Evolutionary conservation across 352 stramenopile species (phyloP).

Genomic region (Pythium vanterpoolii): DNA sequence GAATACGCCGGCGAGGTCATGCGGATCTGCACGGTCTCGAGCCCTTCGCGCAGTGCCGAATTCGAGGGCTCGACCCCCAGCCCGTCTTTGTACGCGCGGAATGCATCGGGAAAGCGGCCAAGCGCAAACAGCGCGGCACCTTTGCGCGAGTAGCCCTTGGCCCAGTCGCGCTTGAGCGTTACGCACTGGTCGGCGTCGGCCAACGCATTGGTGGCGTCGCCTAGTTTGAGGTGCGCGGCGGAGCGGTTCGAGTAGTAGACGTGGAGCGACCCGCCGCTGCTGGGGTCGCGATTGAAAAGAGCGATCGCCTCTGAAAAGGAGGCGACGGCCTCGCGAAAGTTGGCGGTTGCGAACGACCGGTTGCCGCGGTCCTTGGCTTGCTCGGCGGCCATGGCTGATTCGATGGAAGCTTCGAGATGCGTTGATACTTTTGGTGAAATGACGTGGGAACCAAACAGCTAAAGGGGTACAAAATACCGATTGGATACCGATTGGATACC

Average conservation of each 20-base stretch:
- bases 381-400: slow-evolving; percentile 59
- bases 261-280: slow-evolving; percentile 25
- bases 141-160: slow-evolving; percentile 87
- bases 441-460: background rate
- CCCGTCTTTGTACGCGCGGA: slow-evolving; percentile 76
- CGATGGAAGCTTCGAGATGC: slow-evolving; percentile 13
- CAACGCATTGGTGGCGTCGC: slow-evolving; percentile 60
- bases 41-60: slow-evolving; percentile 61
- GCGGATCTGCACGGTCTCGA: slow-evolving; percentile 56
- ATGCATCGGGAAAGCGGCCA: slow-evolving; percentile 63
- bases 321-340: slow-evolving; percentile 63
- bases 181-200: slow-evolving; percentile 82
- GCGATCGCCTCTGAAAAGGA: slow-evolving; percentile 80
- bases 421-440: background rate
- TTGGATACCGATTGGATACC: background rate
- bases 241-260: slow-evolving; percentile 87
- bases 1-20: slow-evolving; percentile 28
- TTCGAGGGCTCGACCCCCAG: slow-evolving; percentile 61
- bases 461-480: background rate
- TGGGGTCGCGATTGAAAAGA: slow-evolving; percentile 33
- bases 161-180: slow-evolving; percentile 67
- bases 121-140: slow-evolving; percentile 70
- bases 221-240: slow-evolving; percentile 75
- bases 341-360: slow-evolving; percentile 62
- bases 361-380: slow-evolving; percentile 89